phyloP scores from a whole-genome alignment of 768 basidiomycete genomes.

The Tremella mesenterica region DNA sequence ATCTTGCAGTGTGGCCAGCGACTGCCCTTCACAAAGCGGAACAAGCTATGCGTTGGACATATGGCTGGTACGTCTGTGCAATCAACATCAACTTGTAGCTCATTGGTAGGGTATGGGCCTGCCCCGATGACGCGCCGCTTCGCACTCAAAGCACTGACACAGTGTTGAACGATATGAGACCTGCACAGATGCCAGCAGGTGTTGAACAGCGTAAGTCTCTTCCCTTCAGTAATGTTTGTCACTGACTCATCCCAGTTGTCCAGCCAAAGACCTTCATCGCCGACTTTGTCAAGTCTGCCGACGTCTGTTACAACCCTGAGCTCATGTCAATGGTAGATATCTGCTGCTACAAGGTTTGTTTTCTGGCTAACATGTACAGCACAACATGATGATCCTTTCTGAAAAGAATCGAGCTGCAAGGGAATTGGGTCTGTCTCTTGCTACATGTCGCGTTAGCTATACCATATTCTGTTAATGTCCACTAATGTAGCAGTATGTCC shows the following conservation, averaged over 20 bases:
- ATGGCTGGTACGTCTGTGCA: conserved; percentile 27
- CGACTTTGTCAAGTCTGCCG: conserved; percentile 23
- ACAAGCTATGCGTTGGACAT: conserved; percentile 31
- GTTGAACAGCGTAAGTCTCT: neutral
- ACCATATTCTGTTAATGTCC: neutral
- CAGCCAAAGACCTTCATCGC: conserved; percentile 25
- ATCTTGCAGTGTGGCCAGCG: conserved; percentile 23
- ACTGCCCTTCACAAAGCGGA: conserved; percentile 27
- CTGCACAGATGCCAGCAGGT: neutral
- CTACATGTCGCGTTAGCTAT: conserved; percentile 17
- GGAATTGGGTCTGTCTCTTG: conserved; percentile 16
- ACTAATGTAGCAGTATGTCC: conserved; percentile 9
- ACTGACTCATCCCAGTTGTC: neutral
- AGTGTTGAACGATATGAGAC: conserved; percentile 22
- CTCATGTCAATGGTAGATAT: conserved; percentile 18
- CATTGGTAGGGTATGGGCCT: conserved; percentile 23
- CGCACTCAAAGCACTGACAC: conserved; percentile 27
- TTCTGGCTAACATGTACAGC: conserved; percentile 6
- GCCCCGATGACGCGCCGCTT: conserved; percentile 28
- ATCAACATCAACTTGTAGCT: neutral
- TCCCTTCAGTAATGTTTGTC: neutral
- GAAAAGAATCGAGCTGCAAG: conserved; percentile 16
- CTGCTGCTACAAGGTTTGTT: neutral
- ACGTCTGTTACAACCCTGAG: conserved; percentile 29
- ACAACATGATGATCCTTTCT: conserved; percentile 17